These are phyloP conservation scores for Calophaca sinica DNA, from an alignment of 306 rosid genomes.

Conservation along the genomic window DNA sequence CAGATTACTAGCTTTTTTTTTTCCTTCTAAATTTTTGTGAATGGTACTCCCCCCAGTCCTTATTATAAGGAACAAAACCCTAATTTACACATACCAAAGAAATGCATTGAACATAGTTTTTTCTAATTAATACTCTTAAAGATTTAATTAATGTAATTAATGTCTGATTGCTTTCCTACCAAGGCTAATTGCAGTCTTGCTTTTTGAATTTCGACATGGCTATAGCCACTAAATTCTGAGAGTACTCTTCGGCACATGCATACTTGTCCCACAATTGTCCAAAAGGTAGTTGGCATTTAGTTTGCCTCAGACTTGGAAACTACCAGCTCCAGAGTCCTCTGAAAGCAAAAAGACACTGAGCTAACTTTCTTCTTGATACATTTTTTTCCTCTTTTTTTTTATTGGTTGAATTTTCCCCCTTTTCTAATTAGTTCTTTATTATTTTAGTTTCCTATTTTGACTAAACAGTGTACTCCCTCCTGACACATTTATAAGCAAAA, in stretches of 20 bases:
- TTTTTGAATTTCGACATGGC: slow-evolving; percentile 20
- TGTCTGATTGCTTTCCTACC: slow-evolving; percentile 38
- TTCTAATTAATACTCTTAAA: too few relatives aligned
- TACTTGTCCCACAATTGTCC: slow-evolving; percentile 49
- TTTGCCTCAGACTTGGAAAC: slow-evolving; percentile 53
- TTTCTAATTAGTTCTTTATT: not conserved
- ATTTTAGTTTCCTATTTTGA: slow-evolving; percentile 30
- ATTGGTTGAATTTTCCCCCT: not conserved
- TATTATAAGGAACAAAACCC: too few relatives aligned
- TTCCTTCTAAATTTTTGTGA: too few relatives aligned
- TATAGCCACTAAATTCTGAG: slow-evolving; percentile 24
- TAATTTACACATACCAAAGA: too few relatives aligned
- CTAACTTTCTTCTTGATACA: slow-evolving; percentile 39
- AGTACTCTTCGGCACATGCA: slow-evolving; percentile 53
- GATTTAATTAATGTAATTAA: slow-evolving; percentile 43
- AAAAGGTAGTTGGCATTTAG: slow-evolving; percentile 54
- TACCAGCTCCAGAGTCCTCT: slow-evolving; percentile 45
- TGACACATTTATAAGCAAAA: too few relatives aligned
- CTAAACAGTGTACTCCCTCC: too few relatives aligned
- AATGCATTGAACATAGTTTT: too few relatives aligned
- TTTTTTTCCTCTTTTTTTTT: not conserved
- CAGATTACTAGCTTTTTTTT: too few relatives aligned
- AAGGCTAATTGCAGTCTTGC: slow-evolving; percentile 40
- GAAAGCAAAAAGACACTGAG: slow-evolving; percentile 47
- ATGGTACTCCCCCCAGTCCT: too few relatives aligned